Percentiles rank a stretch among this genome's conserved stretches.
Conservation (phyloP, 2,329 filamentous ascomycete genomes). For the Ilyonectria destructans region DNA sequence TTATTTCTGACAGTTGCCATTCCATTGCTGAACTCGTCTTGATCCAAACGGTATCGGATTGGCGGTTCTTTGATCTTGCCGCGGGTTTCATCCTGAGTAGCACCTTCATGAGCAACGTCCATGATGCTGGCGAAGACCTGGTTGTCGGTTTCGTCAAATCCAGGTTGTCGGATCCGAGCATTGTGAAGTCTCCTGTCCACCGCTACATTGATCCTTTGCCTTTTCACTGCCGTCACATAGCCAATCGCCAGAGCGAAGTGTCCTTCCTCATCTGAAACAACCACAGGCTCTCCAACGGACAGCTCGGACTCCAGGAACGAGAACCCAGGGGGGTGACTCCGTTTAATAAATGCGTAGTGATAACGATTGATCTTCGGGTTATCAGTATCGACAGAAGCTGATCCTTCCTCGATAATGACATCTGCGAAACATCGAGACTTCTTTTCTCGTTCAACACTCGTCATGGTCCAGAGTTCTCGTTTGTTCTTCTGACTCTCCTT, state of each 20-base stretch:
- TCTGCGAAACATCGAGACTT: conserved; percentile 92
- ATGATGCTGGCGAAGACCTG: conserved; percentile 94
- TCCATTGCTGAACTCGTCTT: conserved; percentile 98
- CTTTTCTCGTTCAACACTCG: conserved; percentile 89
- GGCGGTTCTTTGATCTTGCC: conserved; percentile 69
- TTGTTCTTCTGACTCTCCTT: conserved; percentile 89
- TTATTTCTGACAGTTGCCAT: conserved; percentile 98
- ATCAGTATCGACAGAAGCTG: conserved; percentile 78
- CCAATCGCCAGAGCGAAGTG: conserved; percentile 97
- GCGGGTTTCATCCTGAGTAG: conserved; percentile 66
- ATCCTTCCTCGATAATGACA: conserved; percentile 86
- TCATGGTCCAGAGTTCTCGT: conserved; percentile 96
- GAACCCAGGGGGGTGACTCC: conserved; percentile 73
- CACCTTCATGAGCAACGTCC: conserved; percentile 78
- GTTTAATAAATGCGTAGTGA: conserved; percentile 87
- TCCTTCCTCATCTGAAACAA: conserved; percentile 95
- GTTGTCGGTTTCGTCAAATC: conserved; percentile 83
- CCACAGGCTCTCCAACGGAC: conserved; percentile 88
- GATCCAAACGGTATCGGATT: conserved; percentile 88
- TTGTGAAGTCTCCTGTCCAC: conserved; percentile 94
- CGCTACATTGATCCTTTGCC: conserved; percentile 85
- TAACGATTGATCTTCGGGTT: conserved; percentile 92
- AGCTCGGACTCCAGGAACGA: conserved; percentile 95
- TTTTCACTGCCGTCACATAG: conserved; percentile 85
- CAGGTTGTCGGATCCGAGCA: conserved; percentile 80